Evolutionary conservation across 1,284 basidiomycete species (phyloP).

Genomic region (Anthracocystis walkeri): DNA sequence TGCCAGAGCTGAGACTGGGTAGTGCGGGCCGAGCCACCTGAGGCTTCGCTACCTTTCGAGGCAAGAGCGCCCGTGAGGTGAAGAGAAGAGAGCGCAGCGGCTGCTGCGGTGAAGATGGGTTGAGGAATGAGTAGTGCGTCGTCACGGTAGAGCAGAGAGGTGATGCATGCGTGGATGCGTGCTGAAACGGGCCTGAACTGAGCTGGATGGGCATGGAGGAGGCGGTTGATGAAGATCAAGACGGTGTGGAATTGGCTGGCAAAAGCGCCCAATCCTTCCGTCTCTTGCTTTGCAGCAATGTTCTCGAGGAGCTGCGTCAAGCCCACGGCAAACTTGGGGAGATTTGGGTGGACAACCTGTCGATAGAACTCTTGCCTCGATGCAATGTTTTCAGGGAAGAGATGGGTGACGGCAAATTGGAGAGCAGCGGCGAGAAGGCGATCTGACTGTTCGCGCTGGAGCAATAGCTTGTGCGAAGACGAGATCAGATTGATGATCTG

Average conservation of each 20-base stretch:
- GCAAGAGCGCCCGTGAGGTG: constrained; percentile 55
- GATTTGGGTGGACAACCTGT: constrained; percentile 49
- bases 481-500: constrained; percentile 42
- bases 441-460: constrained; percentile 14
- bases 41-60: constrained; percentile 40
- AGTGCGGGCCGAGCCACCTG: constrained; percentile 34
- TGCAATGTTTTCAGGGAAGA: constrained; percentile 36
- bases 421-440: constrained; percentile 34
- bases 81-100: constrained; percentile 44
- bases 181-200: constrained; percentile 49
- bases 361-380: constrained; percentile 54
- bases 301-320: constrained; percentile 32
- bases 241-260: constrained; percentile 19
- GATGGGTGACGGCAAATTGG: constrained; percentile 25
- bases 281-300: constrained; percentile 6
- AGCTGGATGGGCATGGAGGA: constrained; percentile 41
- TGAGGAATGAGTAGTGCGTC: constrained; percentile 12
- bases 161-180: constrained; percentile 41
- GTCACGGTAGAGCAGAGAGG: constrained; percentile 38
- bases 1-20: constrained; percentile 59
- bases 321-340: constrained; percentile 30
- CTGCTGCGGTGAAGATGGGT: constrained; percentile 27
- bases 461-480: constrained; percentile 31
- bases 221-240: constrained; percentile 25
- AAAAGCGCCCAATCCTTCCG: constrained; percentile 12